Conservation (phyloP, 1,284 basidiomycete genomes). For the Microbotryum intermedium region DNA sequence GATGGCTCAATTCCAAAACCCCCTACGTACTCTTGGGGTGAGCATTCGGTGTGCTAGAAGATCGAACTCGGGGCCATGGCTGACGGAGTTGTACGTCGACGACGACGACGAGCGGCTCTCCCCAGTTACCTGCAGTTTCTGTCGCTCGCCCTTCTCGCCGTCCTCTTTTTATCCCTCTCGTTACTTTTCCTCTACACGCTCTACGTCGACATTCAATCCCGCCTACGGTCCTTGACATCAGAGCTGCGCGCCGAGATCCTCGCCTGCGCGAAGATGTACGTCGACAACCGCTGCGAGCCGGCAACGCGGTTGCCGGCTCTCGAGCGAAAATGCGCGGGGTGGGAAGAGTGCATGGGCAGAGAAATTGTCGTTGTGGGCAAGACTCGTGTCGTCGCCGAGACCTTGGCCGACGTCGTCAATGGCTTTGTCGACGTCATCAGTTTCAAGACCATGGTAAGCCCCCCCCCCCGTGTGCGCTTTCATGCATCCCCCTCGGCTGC, state of each 20-base stretch:
- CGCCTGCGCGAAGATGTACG: conserved; percentile 67
- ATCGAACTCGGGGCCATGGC: neutral
- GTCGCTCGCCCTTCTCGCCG: conserved; percentile 81
- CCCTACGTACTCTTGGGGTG: conserved; percentile 64
- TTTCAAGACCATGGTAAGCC: conserved; percentile 84
- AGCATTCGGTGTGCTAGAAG: conserved; percentile 34
- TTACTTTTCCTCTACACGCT: conserved; percentile 81
- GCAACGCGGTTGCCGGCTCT: conserved; percentile 66
- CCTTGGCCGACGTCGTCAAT: conserved; percentile 91
- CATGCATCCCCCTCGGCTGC: neutral
- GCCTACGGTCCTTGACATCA: conserved; percentile 79
- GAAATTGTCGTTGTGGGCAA: conserved; percentile 58
- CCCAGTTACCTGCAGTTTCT: conserved; percentile 81
- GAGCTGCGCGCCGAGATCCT: conserved; percentile 84
- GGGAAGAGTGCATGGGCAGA: conserved; percentile 81
- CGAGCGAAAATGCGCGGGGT: conserved; percentile 68
- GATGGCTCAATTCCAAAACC: conserved; percentile 38
- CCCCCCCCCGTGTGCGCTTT: neutral
- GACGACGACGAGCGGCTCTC: neutral
- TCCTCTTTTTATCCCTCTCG: conserved; percentile 75
- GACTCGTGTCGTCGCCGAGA: conserved; percentile 81
- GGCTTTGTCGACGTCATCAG: conserved; percentile 93
- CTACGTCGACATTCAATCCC: conserved; percentile 78
- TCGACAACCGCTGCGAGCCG: conserved; percentile 68
- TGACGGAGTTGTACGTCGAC: neutral